These are phyloP conservation scores for Penicillium expansum DNA, from an alignment of 2,329 filamentous ascomycete genomes.

Conservation along the genomic window DNA sequence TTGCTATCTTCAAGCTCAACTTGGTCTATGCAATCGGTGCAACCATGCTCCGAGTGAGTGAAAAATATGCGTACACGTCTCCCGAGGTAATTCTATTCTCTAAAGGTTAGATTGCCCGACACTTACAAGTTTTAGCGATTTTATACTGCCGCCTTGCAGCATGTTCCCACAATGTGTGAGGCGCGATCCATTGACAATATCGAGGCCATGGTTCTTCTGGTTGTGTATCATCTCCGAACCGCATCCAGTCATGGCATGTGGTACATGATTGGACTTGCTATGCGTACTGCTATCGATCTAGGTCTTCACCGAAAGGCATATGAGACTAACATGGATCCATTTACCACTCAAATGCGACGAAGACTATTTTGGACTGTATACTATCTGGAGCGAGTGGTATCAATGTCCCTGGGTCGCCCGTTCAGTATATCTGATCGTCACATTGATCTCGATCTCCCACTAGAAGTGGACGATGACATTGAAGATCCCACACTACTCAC, in stretches of 20 bases:
- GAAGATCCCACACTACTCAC: conserved; percentile 37
- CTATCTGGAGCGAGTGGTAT: conserved; percentile 50
- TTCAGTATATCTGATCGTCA: conserved; percentile 52
- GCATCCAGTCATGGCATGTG: conserved; percentile 52
- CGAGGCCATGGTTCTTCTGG: conserved; percentile 52
- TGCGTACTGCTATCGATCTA: conserved; percentile 54
- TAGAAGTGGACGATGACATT: conserved; percentile 46
- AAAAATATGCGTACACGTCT: conserved; percentile 44
- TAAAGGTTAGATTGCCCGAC: background rate
- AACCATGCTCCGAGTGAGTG: conserved; percentile 49
- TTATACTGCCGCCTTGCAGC: conserved; percentile 51
- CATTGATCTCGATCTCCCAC: conserved; percentile 51
- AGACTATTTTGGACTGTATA: conserved; percentile 55
- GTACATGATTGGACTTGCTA: conserved; percentile 56
- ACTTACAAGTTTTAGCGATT: conserved; percentile 41
- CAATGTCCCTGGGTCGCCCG: conserved; percentile 51
- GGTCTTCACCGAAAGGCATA: conserved; percentile 51
- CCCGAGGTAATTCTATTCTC: conserved; percentile 39
- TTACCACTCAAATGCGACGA: conserved; percentile 46
- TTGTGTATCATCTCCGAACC: conserved; percentile 53
- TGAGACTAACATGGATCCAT: conserved; percentile 42
- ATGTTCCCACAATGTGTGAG: conserved; percentile 50
- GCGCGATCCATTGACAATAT: conserved; percentile 52
- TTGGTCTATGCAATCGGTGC: conserved; percentile 54
- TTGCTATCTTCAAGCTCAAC: conserved; percentile 52